Base-by-base conservation (phyloP, 1,284 basidiomycete species). In the Ceratorhiza oryzae-sativae region DNA sequence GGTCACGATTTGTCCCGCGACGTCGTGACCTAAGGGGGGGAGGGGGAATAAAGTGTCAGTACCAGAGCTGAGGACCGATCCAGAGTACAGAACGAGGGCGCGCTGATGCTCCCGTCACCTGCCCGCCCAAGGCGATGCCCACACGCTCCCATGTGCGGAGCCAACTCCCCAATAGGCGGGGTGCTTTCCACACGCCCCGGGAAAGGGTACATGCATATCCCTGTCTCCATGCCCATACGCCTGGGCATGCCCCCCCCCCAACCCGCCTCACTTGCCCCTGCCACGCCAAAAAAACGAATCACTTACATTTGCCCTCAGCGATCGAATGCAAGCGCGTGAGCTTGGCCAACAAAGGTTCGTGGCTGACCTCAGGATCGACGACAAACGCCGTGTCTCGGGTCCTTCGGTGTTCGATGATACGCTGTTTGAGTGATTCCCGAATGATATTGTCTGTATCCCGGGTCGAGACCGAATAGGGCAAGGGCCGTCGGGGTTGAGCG, bases 1-100 rank as follows among this genome's bases (percentile, higher is more conserved):
- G 61, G 82, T 79, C 51, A 91, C 83, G 20, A 94, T 85, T 34
- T 84, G 82, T 5, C 86, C 87, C 32, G 89, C 81, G 41, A 85
- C 80, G 65, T 84, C 82, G 73, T 83, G 79, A 71, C 63, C 63
- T 67, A n/a, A n/a, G n/a, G n/a, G n/a, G n/a, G n/a, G n/a, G n/a
- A n/a, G n/a, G n/a, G 42, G 48, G 13, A 23, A 46, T 13, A 32
- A 5, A 12, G 34, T 53, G 77, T 77, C 65, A 79, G 77, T 73
- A 18, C 6, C 79, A 77, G 70, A 34, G 53, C 53, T 30, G 32
- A 25, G 27, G 20, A 25, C 39, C 23, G 15, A 36, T 53, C 27
- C 5, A 53, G 10, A 1, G 9, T 12, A 30, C 20, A 51, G n/a
- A 51, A 30, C 48, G 48, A 18, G n/a, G n/a, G n/a, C n/a, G 27